Evolutionary conservation across 176 grass and related monocot species (phyloP).

Genomic region (Pharus latifolius): DNA sequence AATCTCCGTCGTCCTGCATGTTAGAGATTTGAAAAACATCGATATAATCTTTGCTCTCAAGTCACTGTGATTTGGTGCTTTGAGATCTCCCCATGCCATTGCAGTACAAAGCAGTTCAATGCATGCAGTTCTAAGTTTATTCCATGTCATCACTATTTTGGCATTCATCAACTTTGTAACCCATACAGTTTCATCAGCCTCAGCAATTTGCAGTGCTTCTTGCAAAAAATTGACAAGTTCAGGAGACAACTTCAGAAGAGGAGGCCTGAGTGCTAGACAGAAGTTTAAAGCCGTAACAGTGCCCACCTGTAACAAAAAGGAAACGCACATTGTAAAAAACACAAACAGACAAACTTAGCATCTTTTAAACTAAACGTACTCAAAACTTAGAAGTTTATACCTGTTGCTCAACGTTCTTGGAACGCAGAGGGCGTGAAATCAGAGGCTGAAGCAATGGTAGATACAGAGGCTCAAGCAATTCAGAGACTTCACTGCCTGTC

Average conservation of each 20-base stretch:
- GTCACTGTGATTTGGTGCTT: conserved; percentile 64
- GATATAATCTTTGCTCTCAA: conserved; percentile 95
- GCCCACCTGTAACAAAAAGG: conserved; percentile 56
- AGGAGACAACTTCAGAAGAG: conserved; percentile 82
- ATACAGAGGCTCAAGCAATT: conserved; percentile 91
- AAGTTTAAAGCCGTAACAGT: conserved; percentile 95
- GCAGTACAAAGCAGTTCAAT: conserved; percentile 98
- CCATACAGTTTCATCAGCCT: conserved; percentile 98
- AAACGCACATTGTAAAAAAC: not conserved
- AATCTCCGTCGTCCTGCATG: conserved; percentile 85
- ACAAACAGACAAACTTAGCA: not conserved
- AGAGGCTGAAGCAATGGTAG: conserved; percentile 84
- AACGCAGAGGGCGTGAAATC: conserved; percentile 68
- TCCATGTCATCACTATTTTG: conserved; percentile 84
- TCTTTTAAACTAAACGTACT: not conserved
- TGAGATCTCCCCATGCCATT: conserved; percentile 97
- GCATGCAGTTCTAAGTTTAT: conserved; percentile 91
- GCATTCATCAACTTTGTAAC: conserved; percentile 94
- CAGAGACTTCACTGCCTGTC: conserved; percentile 96
- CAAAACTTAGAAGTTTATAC: conserved; percentile 23
- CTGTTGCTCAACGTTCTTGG: conserved; percentile 94
- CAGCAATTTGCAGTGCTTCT: conserved; percentile 97
- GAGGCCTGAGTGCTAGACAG: conserved; percentile 90
- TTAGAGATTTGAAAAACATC: conserved; percentile 99
- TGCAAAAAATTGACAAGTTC: conserved; percentile 95